phyloP scores from a whole-genome alignment of 345 rosid genomes.

The Streptanthus diversifolius region DNA sequence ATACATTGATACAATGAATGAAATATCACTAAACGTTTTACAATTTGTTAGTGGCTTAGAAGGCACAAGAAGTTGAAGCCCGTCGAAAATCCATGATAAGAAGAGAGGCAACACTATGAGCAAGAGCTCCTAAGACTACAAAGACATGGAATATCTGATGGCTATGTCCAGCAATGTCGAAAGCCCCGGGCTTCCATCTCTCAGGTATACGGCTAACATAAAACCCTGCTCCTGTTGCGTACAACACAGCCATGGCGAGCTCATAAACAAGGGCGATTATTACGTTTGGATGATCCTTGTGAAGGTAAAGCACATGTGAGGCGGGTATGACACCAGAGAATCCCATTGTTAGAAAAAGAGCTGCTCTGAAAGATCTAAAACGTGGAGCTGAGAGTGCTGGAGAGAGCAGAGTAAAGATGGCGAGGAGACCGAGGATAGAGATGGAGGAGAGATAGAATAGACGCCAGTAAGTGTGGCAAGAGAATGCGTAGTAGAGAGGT shows the following conservation, averaged over 20 bases:
- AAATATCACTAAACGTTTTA: slow-evolving; percentile 2
- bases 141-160: slow-evolving; percentile 95
- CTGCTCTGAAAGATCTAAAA: slow-evolving; percentile 67
- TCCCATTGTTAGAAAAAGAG: slow-evolving; percentile 83
- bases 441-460: slow-evolving; percentile 70
- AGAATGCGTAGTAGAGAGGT: slow-evolving; percentile 81
- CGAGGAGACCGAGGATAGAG: slow-evolving; percentile 56
- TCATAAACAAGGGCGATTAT: slow-evolving; percentile 56
- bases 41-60: slow-evolving; percentile 17
- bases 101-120: slow-evolving; percentile 75
- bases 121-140: slow-evolving; percentile 82
- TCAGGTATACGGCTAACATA: slow-evolving; percentile 74
- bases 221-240: slow-evolving; percentile 66
- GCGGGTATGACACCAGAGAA: slow-evolving; percentile 83
- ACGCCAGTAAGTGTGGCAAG: slow-evolving; percentile 58
- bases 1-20: slow-evolving; percentile 18
- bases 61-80: slow-evolving; percentile 54
- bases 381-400: slow-evolving; percentile 60
- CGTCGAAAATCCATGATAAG: slow-evolving; percentile 71
- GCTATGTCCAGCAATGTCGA: slow-evolving; percentile 91
- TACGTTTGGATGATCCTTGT: slow-evolving; percentile 64
- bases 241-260: slow-evolving; percentile 71
- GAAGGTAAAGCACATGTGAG: slow-evolving; percentile 60
- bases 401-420: slow-evolving; percentile 71
- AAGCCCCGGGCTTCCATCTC: slow-evolving; percentile 91